Base-by-base conservation (phyloP, 176 grass and related monocot species). In the Bothriochloa decipiens region DNA sequence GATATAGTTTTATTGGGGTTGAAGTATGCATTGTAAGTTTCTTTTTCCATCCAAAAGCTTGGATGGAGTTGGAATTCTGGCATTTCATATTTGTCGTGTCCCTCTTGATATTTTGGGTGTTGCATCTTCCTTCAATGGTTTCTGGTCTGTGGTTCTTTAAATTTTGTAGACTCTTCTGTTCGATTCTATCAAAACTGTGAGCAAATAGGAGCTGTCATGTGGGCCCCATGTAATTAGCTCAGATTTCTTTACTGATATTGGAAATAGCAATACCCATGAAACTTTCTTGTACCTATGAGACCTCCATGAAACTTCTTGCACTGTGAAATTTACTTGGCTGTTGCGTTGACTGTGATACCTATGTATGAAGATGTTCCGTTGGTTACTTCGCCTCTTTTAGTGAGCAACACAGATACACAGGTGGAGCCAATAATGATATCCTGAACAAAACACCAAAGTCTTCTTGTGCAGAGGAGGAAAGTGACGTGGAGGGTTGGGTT, bases 401-500 rank as follows among this genome's bases (percentile, higher is more conserved):
- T 62, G 32, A 23, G 63, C 25, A 61, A 26, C 26, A 50, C 11
- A 72, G 20, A 29, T 81, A 32, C 79, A 61, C 65, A 53, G 65
- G 11, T 28, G 23, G 23, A 85, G 23, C 63, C 39, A 66, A 62
- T 39, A 66, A 69, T 22, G 40, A 65, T 68, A 81, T 81, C 63
- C 10, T 35, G 4, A 39, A 23, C 40, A 70, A 26, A 85, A 76
- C 4, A 82, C 42, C 20, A 37, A 45, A 83, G 33, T 40, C 53
- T 91, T 74, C 36, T 61, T 16, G 43, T 67, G 49, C 69, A 71
- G 39, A 73, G 39, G 50, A 45, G 40, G 25, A 27, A 77, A n/a
- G 22, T 60, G 65, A 78, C 65, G 37, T 64, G 39, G 37, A 76
- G 6, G 6, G 82, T 47, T 72, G 80, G 35, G 75, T 88, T 88